Conservation (phyloP, 768 basidiomycete species). For the Pleurotus pulmonarius region DNA sequence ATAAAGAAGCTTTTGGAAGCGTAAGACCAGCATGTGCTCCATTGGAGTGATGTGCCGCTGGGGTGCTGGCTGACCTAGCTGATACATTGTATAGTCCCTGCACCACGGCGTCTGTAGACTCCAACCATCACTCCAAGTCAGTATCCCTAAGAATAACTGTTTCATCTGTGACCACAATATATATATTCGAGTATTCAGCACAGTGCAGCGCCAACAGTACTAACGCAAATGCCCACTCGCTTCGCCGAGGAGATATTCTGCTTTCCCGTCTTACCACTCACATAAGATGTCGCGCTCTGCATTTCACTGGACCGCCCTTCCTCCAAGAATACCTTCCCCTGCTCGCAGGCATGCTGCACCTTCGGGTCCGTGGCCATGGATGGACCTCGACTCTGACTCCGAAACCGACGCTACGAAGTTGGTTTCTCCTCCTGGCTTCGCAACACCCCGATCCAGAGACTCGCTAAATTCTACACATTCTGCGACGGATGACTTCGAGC, state of each 20-base stretch:
- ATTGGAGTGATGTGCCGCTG: too few species aligned
- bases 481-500: not conserved
- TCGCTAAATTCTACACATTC: too few species aligned
- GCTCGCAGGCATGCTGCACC: conserved; percentile 38
- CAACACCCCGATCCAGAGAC: not conserved
- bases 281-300: not conserved
- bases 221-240: too few species aligned
- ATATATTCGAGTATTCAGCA: too few species aligned
- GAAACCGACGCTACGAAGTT: not conserved
- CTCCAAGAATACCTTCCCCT: conserved; percentile 24
- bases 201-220: too few species aligned
- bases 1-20: conserved; percentile 44
- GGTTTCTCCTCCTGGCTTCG: not conserved
- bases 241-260: not conserved
- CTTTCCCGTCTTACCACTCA: not conserved
- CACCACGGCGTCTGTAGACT: too few species aligned
- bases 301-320: conserved; percentile 10
- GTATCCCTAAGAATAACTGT: too few species aligned
- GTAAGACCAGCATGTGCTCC: not conserved
- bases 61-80: too few species aligned
- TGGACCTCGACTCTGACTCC: conserved; percentile 2
- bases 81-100: too few species aligned
- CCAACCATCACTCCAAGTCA: too few species aligned
- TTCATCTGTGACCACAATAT: too few species aligned
- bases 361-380: conserved; percentile 28